Conservation (phyloP, 2,329 filamentous ascomycete species). For the Parascedosporium putredinis region DNA sequence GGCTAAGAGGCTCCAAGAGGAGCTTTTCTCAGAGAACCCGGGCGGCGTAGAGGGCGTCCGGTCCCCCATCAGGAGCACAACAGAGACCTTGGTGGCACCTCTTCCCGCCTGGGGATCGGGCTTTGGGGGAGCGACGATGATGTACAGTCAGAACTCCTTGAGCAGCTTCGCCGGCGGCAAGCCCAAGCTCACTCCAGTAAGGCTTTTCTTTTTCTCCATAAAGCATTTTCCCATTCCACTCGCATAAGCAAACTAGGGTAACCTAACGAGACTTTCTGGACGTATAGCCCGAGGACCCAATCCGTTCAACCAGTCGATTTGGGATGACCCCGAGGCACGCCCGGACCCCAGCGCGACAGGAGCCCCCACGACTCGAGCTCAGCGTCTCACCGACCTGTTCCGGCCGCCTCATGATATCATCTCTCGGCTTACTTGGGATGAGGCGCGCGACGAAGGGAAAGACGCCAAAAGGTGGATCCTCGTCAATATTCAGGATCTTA, state of each 20-base stretch:
- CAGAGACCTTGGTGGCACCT: constrained; percentile 73
- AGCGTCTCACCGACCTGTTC: constrained; percentile 80
- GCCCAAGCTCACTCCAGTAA: constrained; percentile 12
- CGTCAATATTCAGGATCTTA: constrained; percentile 89
- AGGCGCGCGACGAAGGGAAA: constrained; percentile 75
- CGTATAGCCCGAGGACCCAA: constrained; percentile 15
- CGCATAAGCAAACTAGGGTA: too few relatives aligned
- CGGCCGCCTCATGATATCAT: constrained; percentile 89
- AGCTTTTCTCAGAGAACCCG: constrained; percentile 59
- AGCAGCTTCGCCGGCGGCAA: constrained; percentile 48
- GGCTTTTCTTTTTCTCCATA: neutral
- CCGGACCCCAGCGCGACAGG: constrained; percentile 9
- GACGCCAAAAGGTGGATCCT: constrained; percentile 87
- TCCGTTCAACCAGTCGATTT: constrained; percentile 28
- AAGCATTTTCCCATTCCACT: neutral
- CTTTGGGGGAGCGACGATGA: constrained; percentile 37
- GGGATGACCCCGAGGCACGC: constrained; percentile 21
- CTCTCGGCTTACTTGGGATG: constrained; percentile 67
- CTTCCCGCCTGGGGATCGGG: constrained; percentile 32
- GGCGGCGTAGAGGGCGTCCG: constrained; percentile 55
- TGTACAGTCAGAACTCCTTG: constrained; percentile 51
- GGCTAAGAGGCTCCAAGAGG: constrained; percentile 83
- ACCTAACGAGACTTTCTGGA: too few relatives aligned
- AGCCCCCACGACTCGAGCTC: constrained; percentile 47
- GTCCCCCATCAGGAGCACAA: constrained; percentile 83